Evolutionary conservation across 2,329 filamentous ascomycete genomes (phyloP).

Genomic region (Chalaropsis ovoidea): DNA sequence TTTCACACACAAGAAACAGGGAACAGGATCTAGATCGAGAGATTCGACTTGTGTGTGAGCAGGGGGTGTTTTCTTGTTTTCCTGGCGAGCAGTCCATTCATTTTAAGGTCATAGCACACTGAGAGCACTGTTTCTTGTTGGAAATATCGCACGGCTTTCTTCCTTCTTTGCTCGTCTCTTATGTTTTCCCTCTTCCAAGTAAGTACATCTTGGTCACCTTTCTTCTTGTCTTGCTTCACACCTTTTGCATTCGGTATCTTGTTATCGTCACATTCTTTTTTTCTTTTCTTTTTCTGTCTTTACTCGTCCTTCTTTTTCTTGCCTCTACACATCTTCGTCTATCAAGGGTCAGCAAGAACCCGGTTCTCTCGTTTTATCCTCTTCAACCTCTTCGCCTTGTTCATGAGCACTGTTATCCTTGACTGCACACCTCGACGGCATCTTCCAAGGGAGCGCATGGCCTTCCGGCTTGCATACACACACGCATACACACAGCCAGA

Average conservation of each 20-base stretch:
- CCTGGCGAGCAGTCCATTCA: not conserved
- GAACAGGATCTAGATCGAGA: conserved; percentile 3
- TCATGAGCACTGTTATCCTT: conserved; percentile 19
- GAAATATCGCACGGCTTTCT: not conserved
- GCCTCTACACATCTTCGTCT: not conserved
- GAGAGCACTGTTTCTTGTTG: not conserved
- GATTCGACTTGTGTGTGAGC: not conserved
- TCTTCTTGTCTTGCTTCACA: not conserved
- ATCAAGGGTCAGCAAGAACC: conserved; percentile 1
- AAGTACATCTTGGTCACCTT: not conserved
- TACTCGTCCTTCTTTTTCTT: conserved; percentile 1
- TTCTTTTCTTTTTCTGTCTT: not conserved
- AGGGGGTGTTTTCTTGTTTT: not conserved
- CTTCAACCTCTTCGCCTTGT: not conserved
- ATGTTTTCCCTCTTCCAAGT: conserved; percentile 1
- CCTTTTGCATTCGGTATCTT: not conserved
- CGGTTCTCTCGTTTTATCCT: conserved; percentile 10
- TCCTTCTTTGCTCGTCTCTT: not conserved
- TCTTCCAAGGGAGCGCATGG: conserved; percentile 12
- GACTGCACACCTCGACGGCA: not conserved
- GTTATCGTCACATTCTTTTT: not conserved
- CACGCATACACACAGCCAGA: conserved; percentile 7
- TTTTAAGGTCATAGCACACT: conserved; percentile 14
- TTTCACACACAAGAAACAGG: conserved; percentile 1
- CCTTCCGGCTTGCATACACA: conserved; percentile 14